Evolutionary conservation across 495 filamentous ascomycete genomes (phyloP), one percentile per base, ranked within the genome.

Genomic region (Durotheca rogersii): DNA sequence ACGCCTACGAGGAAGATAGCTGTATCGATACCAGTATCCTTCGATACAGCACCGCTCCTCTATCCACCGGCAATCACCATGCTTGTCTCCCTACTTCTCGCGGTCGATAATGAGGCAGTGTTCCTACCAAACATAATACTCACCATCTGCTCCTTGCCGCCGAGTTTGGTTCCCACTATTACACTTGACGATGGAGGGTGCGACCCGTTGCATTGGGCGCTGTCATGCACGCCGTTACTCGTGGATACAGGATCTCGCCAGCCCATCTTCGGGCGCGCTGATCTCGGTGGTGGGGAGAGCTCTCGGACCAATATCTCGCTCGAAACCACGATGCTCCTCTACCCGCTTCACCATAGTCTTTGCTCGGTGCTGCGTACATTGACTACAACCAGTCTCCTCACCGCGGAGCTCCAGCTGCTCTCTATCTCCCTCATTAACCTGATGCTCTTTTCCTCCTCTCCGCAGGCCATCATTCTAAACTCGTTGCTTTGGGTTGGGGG

Each of bases 31-130:
- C 88, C 89, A 1, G 62, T 82, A 9, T 73, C 78, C 18, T 95
- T 97, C 65, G 93, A 98, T 61, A 93, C 90, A 1, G 93, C 93
- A 11, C 89, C 93, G 4, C 71, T 97, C 6, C 72, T 98, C 14
- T 98, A 97, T 60, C 94, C 93, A 1, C 72, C 84, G 1, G 54
- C 86, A 0, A 74, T 95, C 6, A 89, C 93, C 1, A 58, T 93
- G 6, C 75, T 89, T 14, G 84, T 95, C 27, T 85, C 93, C 3
- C 66, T 93, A 4, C 85, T 90, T 11, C 74, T 95, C n/a, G 77
- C 82, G 18, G 73, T 78, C 15, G 71, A 76, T 37, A 72, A 73
- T 23, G 56, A 76, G 16, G 71, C 71, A 7, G 66, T 82, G 19
- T 60, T 97, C 4, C 68, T 92, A 20, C 80, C 87, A 2, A 97